Evolutionary conservation across 2,329 filamentous ascomycete genomes (phyloP), one percentile per base, ranked within the genome.

Genomic region (Stachybotrys chlorohalonatus): DNA sequence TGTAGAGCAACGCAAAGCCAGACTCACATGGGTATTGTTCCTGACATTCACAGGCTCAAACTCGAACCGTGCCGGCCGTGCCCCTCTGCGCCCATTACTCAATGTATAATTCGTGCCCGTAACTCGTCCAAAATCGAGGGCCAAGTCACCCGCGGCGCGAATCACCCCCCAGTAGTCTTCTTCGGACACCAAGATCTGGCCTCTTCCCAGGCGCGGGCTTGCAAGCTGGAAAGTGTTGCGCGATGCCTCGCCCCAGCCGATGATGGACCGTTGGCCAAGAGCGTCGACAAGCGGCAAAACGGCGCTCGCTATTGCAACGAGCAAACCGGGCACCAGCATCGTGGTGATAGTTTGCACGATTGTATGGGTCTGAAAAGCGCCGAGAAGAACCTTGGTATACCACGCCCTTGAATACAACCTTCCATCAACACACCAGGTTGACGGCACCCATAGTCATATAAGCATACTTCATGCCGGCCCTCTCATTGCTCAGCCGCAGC

Each of bases 151-250:
- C 0, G 84, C 86, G 6, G 83, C 84, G 31, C 85, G 79, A 53
- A 87, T 75, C 1, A 89, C 86, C 55, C 84, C 86, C 70, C 82
- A 85, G 73, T 81, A 86, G 56, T 89, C 85, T 54, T 80, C 71
- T 17, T 67, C 62, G 9, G 81, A 80, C n/a, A 84, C 73, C 3
- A 80, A 70, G 52, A 86, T 81, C 62, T 80, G 77, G 0, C 76
- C 71, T 30, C 17, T 24, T 6, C 11, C 11, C 9, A 32, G 15
- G 49, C 49, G 24, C 3, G 24, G 49, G 30, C 49, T 32, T 11
- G 49, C 49, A 7, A 51, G 49, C 49, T 51, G 49, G 49, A 51
- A 51, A 15, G 49, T 16, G 31, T 51, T 32, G 5, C 31, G 31
- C 24, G 24, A 16, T 15, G 49, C 49, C 24, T 30, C 49, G 49